Conservation (phyloP, 2,329 filamentous ascomycete species). For the Fusarium sp. region DNA sequence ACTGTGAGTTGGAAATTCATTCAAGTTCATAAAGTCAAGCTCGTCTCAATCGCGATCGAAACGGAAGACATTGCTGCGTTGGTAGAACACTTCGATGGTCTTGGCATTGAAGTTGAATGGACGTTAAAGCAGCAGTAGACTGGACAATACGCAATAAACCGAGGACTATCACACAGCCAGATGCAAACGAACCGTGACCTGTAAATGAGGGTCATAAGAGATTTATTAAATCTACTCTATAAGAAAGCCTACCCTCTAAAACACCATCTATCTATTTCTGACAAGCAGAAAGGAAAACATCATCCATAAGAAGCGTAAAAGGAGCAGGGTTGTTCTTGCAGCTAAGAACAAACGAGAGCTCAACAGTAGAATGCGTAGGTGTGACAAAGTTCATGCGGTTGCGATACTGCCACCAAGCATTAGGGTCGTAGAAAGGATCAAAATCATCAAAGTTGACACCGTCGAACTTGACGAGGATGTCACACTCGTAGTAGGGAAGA, state of each 20-base stretch:
- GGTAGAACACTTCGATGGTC: not conserved
- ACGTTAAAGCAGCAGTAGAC: too few species aligned
- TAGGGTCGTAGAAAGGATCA: constrained; percentile 10
- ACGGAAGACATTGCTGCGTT: not conserved
- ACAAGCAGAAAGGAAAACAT: constrained; percentile 1
- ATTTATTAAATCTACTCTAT: not conserved
- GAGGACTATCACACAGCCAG: too few species aligned
- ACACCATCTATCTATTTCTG: not conserved
- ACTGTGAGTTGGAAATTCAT: not conserved
- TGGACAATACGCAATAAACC: too few species aligned
- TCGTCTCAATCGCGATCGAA: not conserved
- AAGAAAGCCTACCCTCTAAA: not conserved
- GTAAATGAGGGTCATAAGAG: not conserved
- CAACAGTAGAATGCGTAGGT: not conserved
- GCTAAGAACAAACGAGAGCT: constrained; percentile 4
- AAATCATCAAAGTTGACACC: constrained; percentile 8
- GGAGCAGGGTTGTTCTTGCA: not conserved
- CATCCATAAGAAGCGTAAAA: constrained; percentile 18
- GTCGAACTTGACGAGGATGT: constrained; percentile 10
- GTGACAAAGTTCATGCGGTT: not conserved
- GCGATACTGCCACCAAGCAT: not conserved
- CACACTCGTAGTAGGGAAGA: constrained; percentile 2
- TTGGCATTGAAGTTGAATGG: not conserved
- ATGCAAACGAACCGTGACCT: too few species aligned
- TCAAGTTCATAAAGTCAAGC: not conserved